These are phyloP conservation scores for Xerophyta viscosa DNA, from an alignment of 106 monocot genomes.

Conservation along the genomic window DNA sequence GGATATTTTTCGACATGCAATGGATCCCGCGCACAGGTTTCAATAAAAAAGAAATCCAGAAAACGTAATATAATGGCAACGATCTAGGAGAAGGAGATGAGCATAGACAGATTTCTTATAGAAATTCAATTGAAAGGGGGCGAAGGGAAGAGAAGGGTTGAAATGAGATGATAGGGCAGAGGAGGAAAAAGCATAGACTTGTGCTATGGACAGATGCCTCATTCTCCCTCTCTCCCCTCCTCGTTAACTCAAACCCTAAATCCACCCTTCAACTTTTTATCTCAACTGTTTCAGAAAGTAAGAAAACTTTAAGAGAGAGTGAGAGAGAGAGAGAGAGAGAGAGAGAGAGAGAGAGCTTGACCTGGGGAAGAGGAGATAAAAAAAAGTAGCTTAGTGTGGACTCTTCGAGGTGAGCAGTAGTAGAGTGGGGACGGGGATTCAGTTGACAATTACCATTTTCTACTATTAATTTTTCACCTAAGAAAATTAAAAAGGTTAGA, in stretches of 20 bases:
- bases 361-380: background rate
- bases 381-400: background rate
- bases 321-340: background rate
- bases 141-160: background rate
- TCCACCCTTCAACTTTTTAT: background rate
- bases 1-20: background rate
- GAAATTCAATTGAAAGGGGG: background rate
- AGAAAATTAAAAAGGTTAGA: background rate
- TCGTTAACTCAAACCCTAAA: background rate
- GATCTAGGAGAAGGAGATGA: background rate
- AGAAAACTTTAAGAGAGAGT: background rate
- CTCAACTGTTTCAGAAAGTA: background rate
- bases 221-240: constrained; percentile 19
- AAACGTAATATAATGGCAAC: background rate
- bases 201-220: constrained; percentile 19
- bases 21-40: background rate
- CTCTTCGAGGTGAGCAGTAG: background rate
- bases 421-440: background rate
- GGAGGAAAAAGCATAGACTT: constrained; percentile 28
- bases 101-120: too few relatives aligned
- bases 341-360: background rate
- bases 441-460: background rate
- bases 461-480: too few relatives aligned
- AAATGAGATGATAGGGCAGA: constrained; percentile 12
- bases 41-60: background rate